Base-by-base conservation (phyloP, 2,329 filamentous ascomycete genomes). In the Epichloe sylvatica region DNA sequence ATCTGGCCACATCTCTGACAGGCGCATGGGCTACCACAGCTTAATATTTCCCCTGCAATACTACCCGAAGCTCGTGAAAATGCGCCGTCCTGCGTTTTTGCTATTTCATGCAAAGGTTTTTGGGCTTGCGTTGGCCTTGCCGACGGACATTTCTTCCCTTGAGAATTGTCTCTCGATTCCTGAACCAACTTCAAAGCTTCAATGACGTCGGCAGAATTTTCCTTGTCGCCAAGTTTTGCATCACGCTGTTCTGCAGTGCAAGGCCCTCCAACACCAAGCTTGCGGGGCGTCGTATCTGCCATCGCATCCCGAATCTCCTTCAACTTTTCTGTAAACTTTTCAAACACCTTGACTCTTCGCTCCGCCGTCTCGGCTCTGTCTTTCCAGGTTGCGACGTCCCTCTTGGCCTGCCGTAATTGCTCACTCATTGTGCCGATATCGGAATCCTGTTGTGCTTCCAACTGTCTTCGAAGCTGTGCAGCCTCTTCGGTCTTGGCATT, bases 301-400 rank as follows among this genome's bases (percentile, higher is more conserved):
- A 48, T 42, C 7, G 49, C 47, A 41, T 59, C 59, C n/a, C 57
- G 59, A 46, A 67, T 63, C 2, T 56, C 61, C 44, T 60, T 60
- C 34, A 70, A 39, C 23, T 61, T 60, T 13, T 59, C 52, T 3
- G 65, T 67, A 51, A 74, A 70, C 39, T 63, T 61, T 57, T 76
- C 68, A 51, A 76, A 70, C 23, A 72, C 67, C 4, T 68, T 65
- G 17, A 80, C 59, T 45, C 73, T 68, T 52, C 64, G 68, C 63
- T 83, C 78, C 0, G 78, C 77, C 4, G 69, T 66, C 56, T 78
- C 70, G 0, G 80, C 80, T 34, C 76, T 67, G 34, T 67, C 68
- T 53, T 68, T 73, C 80, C 79, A 83, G 53, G 64, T 68, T 0
- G 55, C 55, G 4, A 58, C 52, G 23, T 67, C 63, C 12, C 57